phyloP scores from a whole-genome alignment of 192 early-diverging fungal species.

The Linnemannia exigua region DNA sequence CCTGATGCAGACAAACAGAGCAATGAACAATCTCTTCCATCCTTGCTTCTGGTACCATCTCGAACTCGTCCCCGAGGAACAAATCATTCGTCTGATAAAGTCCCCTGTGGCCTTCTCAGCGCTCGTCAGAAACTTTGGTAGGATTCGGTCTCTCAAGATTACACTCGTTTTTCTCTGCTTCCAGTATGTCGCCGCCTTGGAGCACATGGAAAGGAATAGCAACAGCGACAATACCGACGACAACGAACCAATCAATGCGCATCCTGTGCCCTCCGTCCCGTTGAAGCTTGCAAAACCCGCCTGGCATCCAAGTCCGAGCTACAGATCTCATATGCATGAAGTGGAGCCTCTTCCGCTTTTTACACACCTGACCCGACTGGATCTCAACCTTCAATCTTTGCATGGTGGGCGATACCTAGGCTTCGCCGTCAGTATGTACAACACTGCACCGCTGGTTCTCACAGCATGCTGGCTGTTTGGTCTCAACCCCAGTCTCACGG shows the following conservation, averaged over 20 bases:
- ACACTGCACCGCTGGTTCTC: not conserved
- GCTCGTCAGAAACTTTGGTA: not conserved
- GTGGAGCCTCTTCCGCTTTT: not conserved
- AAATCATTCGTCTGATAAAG: not conserved
- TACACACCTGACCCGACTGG: not conserved
- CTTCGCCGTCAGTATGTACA: not conserved
- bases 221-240: not conserved
- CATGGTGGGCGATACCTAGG: not conserved
- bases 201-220: not conserved
- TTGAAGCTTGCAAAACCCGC: not conserved
- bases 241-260: not conserved
- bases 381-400: not conserved
- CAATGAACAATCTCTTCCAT: not conserved
- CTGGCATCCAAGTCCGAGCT: not conserved
- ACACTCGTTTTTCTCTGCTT: conserved; percentile 1
- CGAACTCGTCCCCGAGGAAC: not conserved
- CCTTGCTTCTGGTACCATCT: not conserved
- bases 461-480: not conserved
- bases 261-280: not conserved
- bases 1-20: not conserved
- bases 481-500: not conserved
- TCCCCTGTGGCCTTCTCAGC: not conserved
- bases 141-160: not conserved
- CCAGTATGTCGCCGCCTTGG: not conserved
- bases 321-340: not conserved